Percentiles rank a stretch among this genome's conserved stretches.
Evolutionary conservation across 2,329 filamentous ascomycete species (phyloP).

Genomic region (Aspergillus sp.): DNA sequence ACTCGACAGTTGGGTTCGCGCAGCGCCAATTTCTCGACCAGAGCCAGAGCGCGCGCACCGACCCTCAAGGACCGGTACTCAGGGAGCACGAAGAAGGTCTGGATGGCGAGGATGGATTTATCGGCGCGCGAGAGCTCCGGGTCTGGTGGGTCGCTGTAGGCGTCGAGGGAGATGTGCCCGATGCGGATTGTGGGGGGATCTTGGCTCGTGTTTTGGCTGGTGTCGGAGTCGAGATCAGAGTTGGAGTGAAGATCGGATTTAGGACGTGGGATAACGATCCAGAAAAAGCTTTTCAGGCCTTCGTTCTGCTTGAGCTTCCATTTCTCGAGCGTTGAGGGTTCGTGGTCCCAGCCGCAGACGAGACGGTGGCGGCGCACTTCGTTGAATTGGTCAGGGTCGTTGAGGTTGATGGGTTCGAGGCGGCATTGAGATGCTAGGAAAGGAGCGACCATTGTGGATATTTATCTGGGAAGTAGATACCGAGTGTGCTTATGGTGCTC

Average conservation of each 20-base stretch:
- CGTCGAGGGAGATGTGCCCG: constrained; percentile 31
- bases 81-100: constrained; percentile 26
- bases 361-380: constrained; percentile 16
- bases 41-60: constrained; percentile 17
- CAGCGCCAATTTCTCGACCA: constrained; percentile 20
- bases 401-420: constrained; percentile 21
- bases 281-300: constrained; percentile 18
- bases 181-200: constrained; percentile 7
- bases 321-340: background rate
- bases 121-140: constrained; percentile 13
- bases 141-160: constrained; percentile 16
- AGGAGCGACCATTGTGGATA: background rate
- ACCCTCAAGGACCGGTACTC: constrained; percentile 19
- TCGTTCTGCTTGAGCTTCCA: constrained; percentile 16
- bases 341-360: constrained; percentile 18
- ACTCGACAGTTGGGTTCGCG: constrained; percentile 14
- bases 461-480: too few relatives aligned
- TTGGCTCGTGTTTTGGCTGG: background rate
- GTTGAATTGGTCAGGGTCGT: constrained; percentile 8
- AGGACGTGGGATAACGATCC: constrained; percentile 9
- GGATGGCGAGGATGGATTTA: constrained; percentile 19
- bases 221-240: too few relatives aligned
- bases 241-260: too few relatives aligned
- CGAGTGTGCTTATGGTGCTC: too few relatives aligned
- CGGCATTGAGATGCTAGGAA: constrained; percentile 35